Base-by-base conservation (phyloP, 2,329 filamentous ascomycete species). In the Colletotrichum eleusines region DNA sequence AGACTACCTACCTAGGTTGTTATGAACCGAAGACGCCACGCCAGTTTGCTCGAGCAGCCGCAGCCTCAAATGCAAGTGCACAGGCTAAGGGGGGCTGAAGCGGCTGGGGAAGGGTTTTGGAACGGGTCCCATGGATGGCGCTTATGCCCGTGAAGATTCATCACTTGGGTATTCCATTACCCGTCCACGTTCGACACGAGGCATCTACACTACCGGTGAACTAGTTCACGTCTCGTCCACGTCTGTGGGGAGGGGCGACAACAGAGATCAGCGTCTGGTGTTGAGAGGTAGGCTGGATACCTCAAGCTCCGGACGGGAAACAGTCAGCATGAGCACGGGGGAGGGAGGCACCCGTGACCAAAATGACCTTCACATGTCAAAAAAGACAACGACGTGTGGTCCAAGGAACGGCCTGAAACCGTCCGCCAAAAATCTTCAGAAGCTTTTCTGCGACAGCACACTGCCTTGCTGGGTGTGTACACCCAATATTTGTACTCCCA, bases 291-390 rank as follows among this genome's bases (percentile, higher is more conserved):
- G 67, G 44, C 55, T 44, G 61, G 51, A 60, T 53, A 35, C 42
- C 46, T 69, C 23, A n/a, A n/a, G 12, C 35, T 64, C 59, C 38
- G 50, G 44, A 44, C 28, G 51, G 66, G 23, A 35, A n/a, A 64
- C 66, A 48, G 44, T 66, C 54, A 66, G 67, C 67, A 42, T 55
- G 55, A 66, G 44, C 66, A 31, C n/a, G n/a, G 16, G 54, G 59
- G 38, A 38, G 23, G 48, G 53, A 66, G 14, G 28, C 46, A 33
- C 53, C 23, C 51, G 53, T 53, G 50, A 54, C 38, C 60, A 46
- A 46, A 54, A 54, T 31, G 46, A 11, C 59, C 38, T 71, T 71
- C 69, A 71, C 69, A 71, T 71, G 69, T 69, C 69, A 71, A 46
- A 46, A 18, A 71, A 46, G 33, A 16, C 9, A 4, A 50, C 44